Evolutionary conservation across 768 basidiomycete genomes (phyloP).

Genomic region (Coprinellus micaceus): DNA sequence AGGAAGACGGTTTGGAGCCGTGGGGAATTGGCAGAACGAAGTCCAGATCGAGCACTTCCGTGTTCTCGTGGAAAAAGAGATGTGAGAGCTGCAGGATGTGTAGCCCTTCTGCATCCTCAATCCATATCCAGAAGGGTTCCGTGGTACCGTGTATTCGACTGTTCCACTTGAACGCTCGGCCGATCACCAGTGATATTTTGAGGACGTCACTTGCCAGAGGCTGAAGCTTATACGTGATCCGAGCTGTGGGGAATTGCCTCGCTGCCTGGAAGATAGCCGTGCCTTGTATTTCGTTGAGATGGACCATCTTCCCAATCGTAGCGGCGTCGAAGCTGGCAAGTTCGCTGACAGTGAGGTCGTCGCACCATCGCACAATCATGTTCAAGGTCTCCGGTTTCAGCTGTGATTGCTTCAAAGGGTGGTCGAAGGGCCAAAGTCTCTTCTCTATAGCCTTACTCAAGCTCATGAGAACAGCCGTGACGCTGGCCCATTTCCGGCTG

Average conservation of each 20-base stretch:
- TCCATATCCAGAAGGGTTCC: slow-evolving; percentile 95
- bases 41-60: slow-evolving; percentile 55
- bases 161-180: slow-evolving; percentile 77
- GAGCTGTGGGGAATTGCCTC: slow-evolving; percentile 75
- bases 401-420: slow-evolving; percentile 80
- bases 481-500: slow-evolving; percentile 87
- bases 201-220: slow-evolving; percentile 85
- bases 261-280: slow-evolving; percentile 74
- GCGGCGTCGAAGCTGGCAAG: slow-evolving; percentile 62
- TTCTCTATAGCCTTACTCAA: slow-evolving; percentile 93
- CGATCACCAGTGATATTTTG: slow-evolving; percentile 62
- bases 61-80: slow-evolving; percentile 66
- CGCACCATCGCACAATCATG: slow-evolving; percentile 75
- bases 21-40: slow-evolving; percentile 77
- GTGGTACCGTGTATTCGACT: slow-evolving; percentile 63
- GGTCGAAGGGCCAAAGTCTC: slow-evolving; percentile 91
- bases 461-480: slow-evolving; percentile 73
- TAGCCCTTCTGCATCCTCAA: slow-evolving; percentile 81
- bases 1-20: slow-evolving; percentile 52
- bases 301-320: slow-evolving; percentile 75
- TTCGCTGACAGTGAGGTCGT: slow-evolving; percentile 73
- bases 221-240: slow-evolving; percentile 63
- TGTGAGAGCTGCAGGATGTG: slow-evolving; percentile 79
- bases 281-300: slow-evolving; percentile 84
- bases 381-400: slow-evolving; percentile 77